Evolutionary conservation across 2,329 filamentous ascomycete species (phyloP).

Genomic region (Xylaria sp.): DNA sequence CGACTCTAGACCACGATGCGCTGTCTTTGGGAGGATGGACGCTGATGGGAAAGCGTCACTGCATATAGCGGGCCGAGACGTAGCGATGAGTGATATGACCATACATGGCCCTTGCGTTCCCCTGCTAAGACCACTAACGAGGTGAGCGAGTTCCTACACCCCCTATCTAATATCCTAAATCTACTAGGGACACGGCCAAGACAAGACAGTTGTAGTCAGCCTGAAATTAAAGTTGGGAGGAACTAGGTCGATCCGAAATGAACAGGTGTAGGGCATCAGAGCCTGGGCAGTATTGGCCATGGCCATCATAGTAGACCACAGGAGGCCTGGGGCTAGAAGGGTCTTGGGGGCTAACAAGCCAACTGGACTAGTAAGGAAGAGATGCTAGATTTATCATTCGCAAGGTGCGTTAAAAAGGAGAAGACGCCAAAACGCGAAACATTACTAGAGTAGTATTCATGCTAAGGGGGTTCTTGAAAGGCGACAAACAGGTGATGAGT

Average conservation of each 20-base stretch:
- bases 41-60: not conserved
- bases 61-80: not conserved
- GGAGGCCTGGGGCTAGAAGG: not conserved
- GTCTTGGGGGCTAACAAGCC: no score
- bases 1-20: not conserved
- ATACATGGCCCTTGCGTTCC: not conserved
- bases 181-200: not conserved
- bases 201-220: conserved; percentile 19
- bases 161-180: not conserved
- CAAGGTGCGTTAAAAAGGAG: not conserved
- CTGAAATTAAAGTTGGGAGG: conserved; percentile 38
- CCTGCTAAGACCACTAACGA: not conserved
- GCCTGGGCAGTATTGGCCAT: not conserved
- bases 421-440: conserved; percentile 16
- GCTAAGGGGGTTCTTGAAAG: not conserved
- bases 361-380: not conserved
- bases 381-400: not conserved
- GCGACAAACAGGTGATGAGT: not conserved
- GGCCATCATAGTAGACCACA: not conserved
- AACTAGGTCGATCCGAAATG: conserved; percentile 49
- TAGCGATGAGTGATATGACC: not conserved
- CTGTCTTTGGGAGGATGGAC: not conserved
- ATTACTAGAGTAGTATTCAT: not conserved
- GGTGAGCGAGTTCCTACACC: conserved; percentile 5
- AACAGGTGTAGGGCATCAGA: conserved; percentile 37